These are phyloP conservation scores for Warburgia ugandensis DNA, from an alignment of 164 flowering plant species.

Conservation along the genomic window DNA sequence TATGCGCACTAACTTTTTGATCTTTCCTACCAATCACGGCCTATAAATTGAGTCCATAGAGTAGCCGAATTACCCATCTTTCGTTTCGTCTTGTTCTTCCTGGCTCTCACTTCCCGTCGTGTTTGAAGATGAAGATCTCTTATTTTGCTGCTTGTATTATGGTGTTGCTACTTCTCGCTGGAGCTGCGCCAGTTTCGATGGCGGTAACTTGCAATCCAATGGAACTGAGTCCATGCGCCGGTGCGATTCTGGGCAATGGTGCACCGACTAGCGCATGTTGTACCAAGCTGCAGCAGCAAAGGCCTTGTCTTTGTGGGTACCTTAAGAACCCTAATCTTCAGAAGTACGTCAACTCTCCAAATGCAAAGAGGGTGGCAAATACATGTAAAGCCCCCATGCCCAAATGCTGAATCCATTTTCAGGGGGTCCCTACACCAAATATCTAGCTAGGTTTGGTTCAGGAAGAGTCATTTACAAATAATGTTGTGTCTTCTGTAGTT, in stretches of 20 bases:
- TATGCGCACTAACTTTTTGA: background rate
- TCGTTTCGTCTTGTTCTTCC: background rate
- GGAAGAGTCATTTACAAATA: no score
- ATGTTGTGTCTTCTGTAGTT: no score
- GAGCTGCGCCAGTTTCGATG: background rate
- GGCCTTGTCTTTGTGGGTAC: constrained; percentile 10
- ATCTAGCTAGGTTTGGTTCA: no score
- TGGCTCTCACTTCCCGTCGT: no score
- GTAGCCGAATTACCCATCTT: background rate
- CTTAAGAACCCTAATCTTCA: constrained; percentile 1
- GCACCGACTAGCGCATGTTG: constrained; percentile 2
- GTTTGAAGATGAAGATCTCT: constrained; percentile 4
- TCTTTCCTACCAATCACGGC: background rate
- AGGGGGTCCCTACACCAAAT: no score
- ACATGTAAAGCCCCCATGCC: constrained; percentile 3
- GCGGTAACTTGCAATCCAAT: constrained; percentile 4
- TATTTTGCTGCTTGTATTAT: background rate
- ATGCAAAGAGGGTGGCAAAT: constrained; percentile 3
- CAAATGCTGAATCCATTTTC: no score
- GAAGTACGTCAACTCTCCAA: constrained; percentile 1
- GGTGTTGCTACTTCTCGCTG: background rate
- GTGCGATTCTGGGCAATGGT: background rate
- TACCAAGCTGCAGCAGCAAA: constrained; percentile 4
- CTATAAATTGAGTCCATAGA: background rate
- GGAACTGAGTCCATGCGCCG: constrained; percentile 5